Percentiles rank a stretch among this genome's conserved stretches.
These are phyloP conservation scores for Penicillium crustosum DNA, from an alignment of 2,329 filamentous ascomycete species.

Conservation along the genomic window DNA sequence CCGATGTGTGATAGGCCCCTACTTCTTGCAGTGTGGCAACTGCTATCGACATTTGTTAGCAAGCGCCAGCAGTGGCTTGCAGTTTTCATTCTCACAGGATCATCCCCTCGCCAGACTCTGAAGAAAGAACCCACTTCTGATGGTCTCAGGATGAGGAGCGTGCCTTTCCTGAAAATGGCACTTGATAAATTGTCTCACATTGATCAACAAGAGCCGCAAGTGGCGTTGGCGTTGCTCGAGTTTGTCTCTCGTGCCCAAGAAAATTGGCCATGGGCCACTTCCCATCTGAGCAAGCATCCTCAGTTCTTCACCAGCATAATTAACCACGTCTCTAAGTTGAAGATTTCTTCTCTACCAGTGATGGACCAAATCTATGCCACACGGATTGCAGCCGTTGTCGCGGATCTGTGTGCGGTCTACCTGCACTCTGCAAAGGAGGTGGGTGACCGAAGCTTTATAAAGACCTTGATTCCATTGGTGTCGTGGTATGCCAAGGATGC, in stretches of 20 bases:
- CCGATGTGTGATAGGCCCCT: conserved; percentile 67
- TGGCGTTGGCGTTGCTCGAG: conserved; percentile 74
- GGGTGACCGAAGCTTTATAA: conserved; percentile 66
- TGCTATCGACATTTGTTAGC: conserved; percentile 81
- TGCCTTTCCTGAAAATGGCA: conserved; percentile 72
- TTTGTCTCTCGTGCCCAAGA: conserved; percentile 89
- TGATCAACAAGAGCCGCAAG: conserved; percentile 60
- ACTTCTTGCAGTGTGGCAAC: conserved; percentile 73
- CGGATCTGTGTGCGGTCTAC: conserved; percentile 87
- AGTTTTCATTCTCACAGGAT: conserved; percentile 85
- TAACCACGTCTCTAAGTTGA: conserved; percentile 64
- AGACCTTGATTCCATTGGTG: conserved; percentile 70
- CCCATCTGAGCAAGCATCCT: conserved; percentile 71
- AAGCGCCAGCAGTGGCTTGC: conserved; percentile 96
- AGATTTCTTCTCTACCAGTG: conserved; percentile 52
- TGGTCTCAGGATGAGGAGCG: conserved; percentile 51
- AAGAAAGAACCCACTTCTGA: conserved; percentile 52
- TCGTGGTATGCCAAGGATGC: conserved; percentile 78
- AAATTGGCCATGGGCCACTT: conserved; percentile 93
- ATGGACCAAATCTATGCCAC: conserved; percentile 58
- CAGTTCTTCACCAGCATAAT: conserved; percentile 72
- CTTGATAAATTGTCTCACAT: conserved; percentile 69
- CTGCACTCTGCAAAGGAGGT: conserved; percentile 81
- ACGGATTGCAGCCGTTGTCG: conserved; percentile 75
- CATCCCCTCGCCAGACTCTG: conserved; percentile 74